These are phyloP conservation scores for Candida rishiriensis DNA, from an alignment of 805 yeast species.

Conservation along the genomic window DNA sequence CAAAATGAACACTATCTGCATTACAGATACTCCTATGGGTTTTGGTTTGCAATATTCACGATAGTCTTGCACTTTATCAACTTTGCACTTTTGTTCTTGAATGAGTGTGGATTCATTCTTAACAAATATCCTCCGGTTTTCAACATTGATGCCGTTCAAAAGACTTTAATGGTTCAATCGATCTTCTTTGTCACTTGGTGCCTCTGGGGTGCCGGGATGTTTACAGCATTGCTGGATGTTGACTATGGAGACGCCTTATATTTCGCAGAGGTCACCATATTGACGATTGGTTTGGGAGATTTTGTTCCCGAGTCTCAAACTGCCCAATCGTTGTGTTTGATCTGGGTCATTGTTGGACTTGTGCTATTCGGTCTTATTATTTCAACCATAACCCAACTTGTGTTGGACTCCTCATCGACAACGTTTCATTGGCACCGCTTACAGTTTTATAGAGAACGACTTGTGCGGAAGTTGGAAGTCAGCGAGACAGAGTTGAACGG, in stretches of 20 bases:
- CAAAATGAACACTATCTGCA: constrained; percentile 11
- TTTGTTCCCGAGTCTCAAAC: constrained; percentile 50
- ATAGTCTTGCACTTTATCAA: constrained; percentile 57
- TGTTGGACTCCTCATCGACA: constrained; percentile 56
- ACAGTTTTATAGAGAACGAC: constrained; percentile 43
- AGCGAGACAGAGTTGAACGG: constrained; percentile 27
- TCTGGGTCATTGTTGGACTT: constrained; percentile 68
- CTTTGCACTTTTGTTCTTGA: constrained; percentile 46
- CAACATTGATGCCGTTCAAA: constrained; percentile 62
- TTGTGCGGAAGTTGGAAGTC: constrained; percentile 21
- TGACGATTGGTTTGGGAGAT: constrained; percentile 83
- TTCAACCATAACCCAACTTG: constrained; percentile 62
- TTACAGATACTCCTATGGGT: constrained; percentile 52
- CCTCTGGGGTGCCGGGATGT: constrained; percentile 62
- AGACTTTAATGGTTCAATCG: constrained; percentile 69
- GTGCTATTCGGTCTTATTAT: constrained; percentile 70
- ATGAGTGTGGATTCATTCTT: constrained; percentile 56
- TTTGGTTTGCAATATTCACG: constrained; percentile 74
- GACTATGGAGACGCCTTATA: constrained; percentile 67
- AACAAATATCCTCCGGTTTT: constrained; percentile 66
- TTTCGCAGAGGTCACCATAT: constrained; percentile 64
- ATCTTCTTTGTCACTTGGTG: constrained; percentile 66
- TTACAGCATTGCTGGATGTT: constrained; percentile 40
- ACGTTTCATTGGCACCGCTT: constrained; percentile 62
- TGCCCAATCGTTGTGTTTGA: constrained; percentile 52